phyloP scores from a whole-genome alignment of 345 rosid genomes.

The Aquilaria malaccensis region DNA sequence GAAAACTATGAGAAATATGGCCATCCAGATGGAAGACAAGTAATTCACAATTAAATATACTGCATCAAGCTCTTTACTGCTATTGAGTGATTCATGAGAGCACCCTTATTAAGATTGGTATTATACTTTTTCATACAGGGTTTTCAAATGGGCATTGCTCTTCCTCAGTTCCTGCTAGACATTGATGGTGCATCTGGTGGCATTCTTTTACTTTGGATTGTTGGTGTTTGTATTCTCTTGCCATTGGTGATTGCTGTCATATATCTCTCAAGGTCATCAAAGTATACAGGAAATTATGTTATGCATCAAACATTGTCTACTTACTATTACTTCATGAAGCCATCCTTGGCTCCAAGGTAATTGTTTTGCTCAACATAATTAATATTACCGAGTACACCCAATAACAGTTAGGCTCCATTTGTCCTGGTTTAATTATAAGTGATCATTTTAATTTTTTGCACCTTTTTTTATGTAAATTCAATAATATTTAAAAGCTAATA shows the following conservation, averaged over 20 bases:
- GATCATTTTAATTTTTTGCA: no score
- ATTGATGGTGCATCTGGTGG: conserved; percentile 97
- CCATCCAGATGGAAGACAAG: conserved; percentile 99
- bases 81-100: not conserved
- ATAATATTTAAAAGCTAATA: no score
- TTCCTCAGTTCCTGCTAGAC: conserved; percentile 86
- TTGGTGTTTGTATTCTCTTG: conserved; percentile 92
- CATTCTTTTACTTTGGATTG: conserved; percentile 94
- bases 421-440: no score
- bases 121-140: conserved; percentile 45
- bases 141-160: conserved; percentile 99
- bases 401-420: no score
- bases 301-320: conserved; percentile 94
- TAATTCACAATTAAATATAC: conserved; percentile 17
- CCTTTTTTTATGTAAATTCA: no score
- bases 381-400: not conserved
- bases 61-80: conserved; percentile 1
- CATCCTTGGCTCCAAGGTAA: conserved; percentile 98
- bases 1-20: conserved; percentile 99
- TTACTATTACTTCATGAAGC: conserved; percentile 89
- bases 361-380: conserved; percentile 3
- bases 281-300: conserved; percentile 95
- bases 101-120: conserved; percentile 11
- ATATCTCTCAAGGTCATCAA: conserved; percentile 92
- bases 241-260: conserved; percentile 93